Evolutionary conservation across 225 moss, liverwort and hornwort species (phyloP), one percentile per base, ranked within the genome.

Genomic region (Physcomitrium patens): DNA sequence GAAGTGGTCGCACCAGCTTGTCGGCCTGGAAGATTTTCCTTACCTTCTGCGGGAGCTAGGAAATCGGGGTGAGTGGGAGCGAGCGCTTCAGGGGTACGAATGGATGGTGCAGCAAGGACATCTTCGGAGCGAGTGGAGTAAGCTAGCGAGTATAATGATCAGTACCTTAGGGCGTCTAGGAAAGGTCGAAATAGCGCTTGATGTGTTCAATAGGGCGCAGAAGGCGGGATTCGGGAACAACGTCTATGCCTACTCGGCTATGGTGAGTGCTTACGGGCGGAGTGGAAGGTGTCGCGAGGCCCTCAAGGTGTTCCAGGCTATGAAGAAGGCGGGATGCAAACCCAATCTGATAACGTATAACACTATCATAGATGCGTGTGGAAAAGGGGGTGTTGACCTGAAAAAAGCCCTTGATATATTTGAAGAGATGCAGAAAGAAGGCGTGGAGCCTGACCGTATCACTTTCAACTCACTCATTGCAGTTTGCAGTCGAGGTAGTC

Each of bases 271-370:
- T 0, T 97, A 94, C 37, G 97, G 97, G 0, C 87, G 97, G 5
- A 97, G 97, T 81, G 97, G 97, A 8, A 87, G 94, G 11, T 97
- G 97, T 42, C 88, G 92, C 11, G 97, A 97, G 83, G 97, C 97
- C 9, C 84, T 97, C 0, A 92, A 94, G 71, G 94, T 97, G 3
- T 97, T 97, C 64, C 93, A 97, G 78, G 82, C 83, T 51, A 97
- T 97, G 97, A 97, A 97, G 86, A 97, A 87, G 59, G 89, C 94
- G 22, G 97, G 97, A 3, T 97, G 97, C 89, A 94, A 93, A 75
- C 97, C 97, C 6, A 97, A 97, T 52, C 75, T 97, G 62, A 91
- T 97, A 27, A 97, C 97, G 1, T 97, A 97, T 64, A 97, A 97
- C 73, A 94, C 97, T 0, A 89, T 97, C 47, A 97, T 97, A 64